phyloP scores from a whole-genome alignment of 352 stramenopile species.

The Phytophthora palmivora region DNA sequence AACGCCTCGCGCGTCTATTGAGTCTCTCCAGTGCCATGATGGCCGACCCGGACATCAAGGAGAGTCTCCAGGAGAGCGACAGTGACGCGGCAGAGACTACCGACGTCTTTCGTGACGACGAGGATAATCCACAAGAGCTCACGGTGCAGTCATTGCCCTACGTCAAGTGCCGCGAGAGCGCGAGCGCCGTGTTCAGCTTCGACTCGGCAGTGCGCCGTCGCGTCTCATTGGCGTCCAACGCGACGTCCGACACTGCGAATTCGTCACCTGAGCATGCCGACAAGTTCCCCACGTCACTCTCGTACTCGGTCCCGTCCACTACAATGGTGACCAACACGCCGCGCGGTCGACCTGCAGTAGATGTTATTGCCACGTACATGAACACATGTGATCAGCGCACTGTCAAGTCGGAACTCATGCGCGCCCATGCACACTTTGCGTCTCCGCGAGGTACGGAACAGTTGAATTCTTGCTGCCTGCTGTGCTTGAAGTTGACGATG shows the following conservation, averaged over 20 bases:
- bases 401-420: constrained; percentile 81
- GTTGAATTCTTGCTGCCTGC: constrained; percentile 28
- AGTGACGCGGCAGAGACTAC: constrained; percentile 33
- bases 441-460: constrained; percentile 68
- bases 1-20: constrained; percentile 31
- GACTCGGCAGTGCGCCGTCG: constrained; percentile 51
- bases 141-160: constrained; percentile 78
- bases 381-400: constrained; percentile 85
- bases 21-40: constrained; percentile 39
- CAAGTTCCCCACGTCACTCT: constrained; percentile 61
- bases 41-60: constrained; percentile 31
- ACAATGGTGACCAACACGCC: constrained; percentile 70
- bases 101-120: constrained; percentile 22
- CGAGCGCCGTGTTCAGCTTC: constrained; percentile 62
- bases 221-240: constrained; percentile 53
- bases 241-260: constrained; percentile 46
- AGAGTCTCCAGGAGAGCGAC: constrained; percentile 16
- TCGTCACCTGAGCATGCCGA: constrained; percentile 45
- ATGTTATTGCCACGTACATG: constrained; percentile 92
- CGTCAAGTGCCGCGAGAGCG: constrained; percentile 66
- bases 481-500: constrained; percentile 33
- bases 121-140: constrained; percentile 20
- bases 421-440: constrained; percentile 72
- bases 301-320: constrained; percentile 75
- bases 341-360: constrained; percentile 71